These are phyloP conservation scores for Ogataea allantospora DNA, from an alignment of 805 yeast species.

Conservation along the genomic window DNA sequence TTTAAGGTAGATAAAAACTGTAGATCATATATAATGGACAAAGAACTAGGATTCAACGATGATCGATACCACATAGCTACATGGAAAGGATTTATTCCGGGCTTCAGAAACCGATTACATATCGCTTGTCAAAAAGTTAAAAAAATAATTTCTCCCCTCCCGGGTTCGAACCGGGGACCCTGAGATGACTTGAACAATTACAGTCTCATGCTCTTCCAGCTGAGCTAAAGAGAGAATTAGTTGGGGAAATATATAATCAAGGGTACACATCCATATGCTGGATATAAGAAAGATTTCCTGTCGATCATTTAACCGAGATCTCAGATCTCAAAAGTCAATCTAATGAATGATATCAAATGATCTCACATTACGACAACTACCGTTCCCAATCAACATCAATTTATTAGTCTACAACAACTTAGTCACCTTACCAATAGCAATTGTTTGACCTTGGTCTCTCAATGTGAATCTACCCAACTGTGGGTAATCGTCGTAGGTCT, in stretches of 20 bases:
- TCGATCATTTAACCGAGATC: too few species aligned
- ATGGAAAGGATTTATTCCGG: too few species aligned
- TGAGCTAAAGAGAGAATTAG: constrained; percentile 24
- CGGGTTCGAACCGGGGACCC: constrained; percentile 36
- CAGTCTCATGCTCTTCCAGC: constrained; percentile 32
- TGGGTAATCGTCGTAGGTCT: constrained; percentile 87
- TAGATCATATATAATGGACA: too few species aligned
- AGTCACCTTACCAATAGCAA: constrained; percentile 97
- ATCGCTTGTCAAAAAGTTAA: background rate
- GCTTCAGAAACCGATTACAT: background rate
- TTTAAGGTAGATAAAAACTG: background rate
- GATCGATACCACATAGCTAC: background rate
- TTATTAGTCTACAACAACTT: constrained; percentile 57
- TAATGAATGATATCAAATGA: too few species aligned
- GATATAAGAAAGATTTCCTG: too few species aligned
- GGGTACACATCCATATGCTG: too few species aligned
- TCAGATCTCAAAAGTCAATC: too few species aligned
- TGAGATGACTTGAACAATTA: constrained; percentile 27
- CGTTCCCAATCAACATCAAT: background rate
- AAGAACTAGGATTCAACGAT: too few species aligned
- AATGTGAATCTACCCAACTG: constrained; percentile 97
- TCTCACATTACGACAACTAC: background rate
- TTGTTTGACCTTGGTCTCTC: constrained; percentile 97
- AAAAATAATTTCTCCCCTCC: constrained; percentile 25
- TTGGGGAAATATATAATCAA: too few species aligned